Conservation (phyloP, 352 stramenopile species). For the Phytophthora cryptogea region DNA sequence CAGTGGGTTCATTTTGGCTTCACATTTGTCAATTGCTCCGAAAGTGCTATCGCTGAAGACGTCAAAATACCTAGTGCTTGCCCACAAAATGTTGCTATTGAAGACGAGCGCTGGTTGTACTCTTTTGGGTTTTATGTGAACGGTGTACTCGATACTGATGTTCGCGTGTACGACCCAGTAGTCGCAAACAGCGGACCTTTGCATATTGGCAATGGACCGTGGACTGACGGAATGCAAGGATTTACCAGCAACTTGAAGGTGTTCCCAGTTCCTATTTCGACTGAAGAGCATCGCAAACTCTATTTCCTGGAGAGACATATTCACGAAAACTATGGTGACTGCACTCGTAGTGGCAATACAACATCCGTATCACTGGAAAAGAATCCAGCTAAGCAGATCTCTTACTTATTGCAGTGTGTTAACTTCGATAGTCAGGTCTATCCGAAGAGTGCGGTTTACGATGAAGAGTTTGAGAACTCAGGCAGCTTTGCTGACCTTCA, state of each 20-base stretch:
- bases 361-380: background rate
- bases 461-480: background rate
- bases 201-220: constrained; percentile 69
- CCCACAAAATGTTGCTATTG: background rate
- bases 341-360: background rate
- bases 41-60: background rate
- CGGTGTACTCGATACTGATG: constrained; percentile 52
- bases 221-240: constrained; percentile 64
- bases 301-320: constrained; percentile 32
- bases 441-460: background rate
- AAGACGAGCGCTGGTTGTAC: constrained; percentile 41
- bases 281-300: constrained; percentile 29
- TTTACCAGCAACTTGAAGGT: constrained; percentile 67
- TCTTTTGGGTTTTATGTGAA: constrained; percentile 66
- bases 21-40: constrained; percentile 66
- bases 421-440: background rate
- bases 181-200: constrained; percentile 61
- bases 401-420: constrained; percentile 43
- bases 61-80: constrained; percentile 12
- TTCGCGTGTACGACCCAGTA: constrained; percentile 49
- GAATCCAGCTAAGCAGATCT: constrained; percentile 36
- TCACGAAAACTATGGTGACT: constrained; percentile 32
- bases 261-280: constrained; percentile 37
- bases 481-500: constrained; percentile 17
- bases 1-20: constrained; percentile 78